Conservation (phyloP, 2,329 filamentous ascomycete species). For the Oidium heveae region DNA sequence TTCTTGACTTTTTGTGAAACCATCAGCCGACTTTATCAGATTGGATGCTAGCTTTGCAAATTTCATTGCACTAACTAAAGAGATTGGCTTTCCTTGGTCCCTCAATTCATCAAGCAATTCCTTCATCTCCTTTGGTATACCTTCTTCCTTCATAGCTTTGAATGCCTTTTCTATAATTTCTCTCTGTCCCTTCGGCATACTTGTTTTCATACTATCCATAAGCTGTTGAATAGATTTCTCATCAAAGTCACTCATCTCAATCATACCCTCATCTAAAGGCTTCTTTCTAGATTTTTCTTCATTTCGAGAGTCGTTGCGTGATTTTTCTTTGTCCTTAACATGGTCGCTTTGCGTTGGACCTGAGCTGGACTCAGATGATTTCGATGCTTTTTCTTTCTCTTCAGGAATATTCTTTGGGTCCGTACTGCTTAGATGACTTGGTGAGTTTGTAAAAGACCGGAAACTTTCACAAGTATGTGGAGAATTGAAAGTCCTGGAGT, state of each 20-base stretch:
- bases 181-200: conserved; percentile 35
- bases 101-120: conserved; percentile 14
- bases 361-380: conserved; percentile 11
- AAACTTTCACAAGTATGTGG: conserved; percentile 11
- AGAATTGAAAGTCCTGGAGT: conserved; percentile 7
- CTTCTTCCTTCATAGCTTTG: conserved; percentile 37
- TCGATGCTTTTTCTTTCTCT: conserved; percentile 13
- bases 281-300: conserved; percentile 11
- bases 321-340: conserved; percentile 17
- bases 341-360: conserved; percentile 21
- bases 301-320: conserved; percentile 4
- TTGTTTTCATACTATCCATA: conserved; percentile 28
- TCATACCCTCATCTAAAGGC: conserved; percentile 9
- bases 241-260: conserved; percentile 26
- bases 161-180: conserved; percentile 32
- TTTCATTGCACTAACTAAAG: conserved; percentile 10
- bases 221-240: conserved; percentile 30
- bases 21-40: conserved; percentile 8
- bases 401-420: conserved; percentile 7
- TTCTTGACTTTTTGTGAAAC: conserved; percentile 8
- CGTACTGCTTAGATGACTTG: conserved; percentile 4
- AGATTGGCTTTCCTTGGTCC: conserved; percentile 6
- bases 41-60: conserved; percentile 15
- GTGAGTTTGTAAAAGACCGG: conserved; percentile 7
- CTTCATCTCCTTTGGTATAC: conserved; percentile 34